Evolutionary conservation across 1,139 yeast genomes (phyloP).

Genomic region (Candida sanyaensis): DNA sequence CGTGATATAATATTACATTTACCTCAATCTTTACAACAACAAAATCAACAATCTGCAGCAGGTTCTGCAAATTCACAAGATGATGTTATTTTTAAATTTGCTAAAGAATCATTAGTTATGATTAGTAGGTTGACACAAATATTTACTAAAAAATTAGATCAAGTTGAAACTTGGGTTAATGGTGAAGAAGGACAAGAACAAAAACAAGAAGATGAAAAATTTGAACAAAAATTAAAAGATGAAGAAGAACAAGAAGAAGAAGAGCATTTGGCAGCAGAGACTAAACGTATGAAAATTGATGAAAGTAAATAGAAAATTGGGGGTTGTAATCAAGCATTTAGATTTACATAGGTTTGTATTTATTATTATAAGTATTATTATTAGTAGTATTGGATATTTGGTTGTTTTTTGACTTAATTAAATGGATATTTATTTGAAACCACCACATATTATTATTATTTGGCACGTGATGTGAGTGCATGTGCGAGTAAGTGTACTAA

Average conservation of each 20-base stretch:
- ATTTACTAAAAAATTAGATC: slow-evolving; percentile 78
- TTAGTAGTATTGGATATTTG: no score
- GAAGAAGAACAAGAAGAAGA: slow-evolving; percentile 10
- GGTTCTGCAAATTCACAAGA: slow-evolving; percentile 25
- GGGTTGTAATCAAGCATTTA: no score
- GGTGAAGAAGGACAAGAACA: slow-evolving; percentile 31
- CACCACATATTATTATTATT: no score
- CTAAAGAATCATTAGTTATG: slow-evolving; percentile 89
- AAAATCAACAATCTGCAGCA: slow-evolving; percentile 8
- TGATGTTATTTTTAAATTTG: slow-evolving; percentile 74
- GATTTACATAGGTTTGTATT: no score
- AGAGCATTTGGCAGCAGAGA: slow-evolving; percentile 12
- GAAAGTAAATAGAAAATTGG: slow-evolving; percentile 6
- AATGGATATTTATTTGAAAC: no score
- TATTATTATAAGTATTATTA: no score
- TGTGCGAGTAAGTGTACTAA: no score
- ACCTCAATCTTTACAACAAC: slow-evolving; percentile 49
- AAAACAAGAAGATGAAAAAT: not conserved
- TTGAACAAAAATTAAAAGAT: slow-evolving; percentile 2
- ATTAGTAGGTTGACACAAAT: slow-evolving; percentile 78
- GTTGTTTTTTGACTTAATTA: no score
- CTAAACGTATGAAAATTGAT: slow-evolving; percentile 16
- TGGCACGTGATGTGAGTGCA: no score
- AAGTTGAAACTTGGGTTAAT: slow-evolving; percentile 83
- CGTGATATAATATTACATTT: slow-evolving; percentile 74